These are phyloP conservation scores for Nicotiana attenuata DNA, from an alignment of 257 asterid genomes.

Conservation along the genomic window DNA sequence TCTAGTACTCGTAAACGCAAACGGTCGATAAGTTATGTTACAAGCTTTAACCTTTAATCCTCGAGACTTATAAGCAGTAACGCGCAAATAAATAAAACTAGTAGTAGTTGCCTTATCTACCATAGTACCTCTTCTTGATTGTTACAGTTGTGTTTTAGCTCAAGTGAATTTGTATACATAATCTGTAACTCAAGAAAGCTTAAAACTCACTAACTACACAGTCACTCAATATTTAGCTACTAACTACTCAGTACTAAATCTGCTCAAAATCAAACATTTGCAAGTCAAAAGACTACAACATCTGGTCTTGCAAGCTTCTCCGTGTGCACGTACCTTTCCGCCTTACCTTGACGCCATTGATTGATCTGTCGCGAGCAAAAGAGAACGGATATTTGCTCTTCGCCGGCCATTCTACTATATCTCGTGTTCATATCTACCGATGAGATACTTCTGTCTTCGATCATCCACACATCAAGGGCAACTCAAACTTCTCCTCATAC, in stretches of 20 bases:
- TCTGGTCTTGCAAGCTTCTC: background rate
- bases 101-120: no score
- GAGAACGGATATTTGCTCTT: background rate
- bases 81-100: no score
- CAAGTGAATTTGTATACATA: background rate
- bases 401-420: background rate
- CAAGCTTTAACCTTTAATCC: no score
- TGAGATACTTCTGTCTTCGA: background rate
- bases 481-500: conserved; percentile 48
- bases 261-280: background rate
- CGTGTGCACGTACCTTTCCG: no score
- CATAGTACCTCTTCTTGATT: no score
- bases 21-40: no score
- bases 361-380: background rate
- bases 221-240: background rate
- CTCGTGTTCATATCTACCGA: background rate
- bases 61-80: no score
- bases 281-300: background rate
- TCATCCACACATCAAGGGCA: conserved; percentile 16
- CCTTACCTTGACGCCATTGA: background rate
- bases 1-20: no score
- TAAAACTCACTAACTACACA: background rate
- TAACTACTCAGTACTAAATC: background rate
- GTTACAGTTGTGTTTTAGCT: background rate
- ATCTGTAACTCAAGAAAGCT: background rate